These are phyloP conservation scores for Periconia sp. DNA, from an alignment of 2,329 filamentous ascomycete genomes.

Conservation along the genomic window DNA sequence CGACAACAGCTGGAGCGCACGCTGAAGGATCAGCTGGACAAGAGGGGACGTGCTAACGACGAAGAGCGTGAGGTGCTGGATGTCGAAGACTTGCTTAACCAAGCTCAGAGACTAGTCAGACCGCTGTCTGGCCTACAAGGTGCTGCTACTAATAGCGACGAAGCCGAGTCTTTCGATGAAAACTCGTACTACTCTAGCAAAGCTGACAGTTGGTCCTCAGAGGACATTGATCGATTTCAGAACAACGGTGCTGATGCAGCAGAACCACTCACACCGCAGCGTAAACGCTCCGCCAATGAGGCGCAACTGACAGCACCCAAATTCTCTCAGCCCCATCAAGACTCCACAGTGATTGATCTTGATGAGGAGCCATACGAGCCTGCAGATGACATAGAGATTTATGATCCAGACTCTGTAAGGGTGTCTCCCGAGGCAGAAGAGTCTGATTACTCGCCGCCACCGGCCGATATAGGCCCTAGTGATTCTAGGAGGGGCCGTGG, in stretches of 20 bases:
- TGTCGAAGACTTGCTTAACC: conserved; percentile 48
- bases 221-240: conserved; percentile 45
- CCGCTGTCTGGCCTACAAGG: conserved; percentile 65
- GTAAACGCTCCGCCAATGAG: conserved; percentile 19
- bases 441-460: conserved; percentile 54
- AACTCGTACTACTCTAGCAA: conserved; percentile 96
- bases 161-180: conserved; percentile 86
- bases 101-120: conserved; percentile 76
- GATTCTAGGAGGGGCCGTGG: conserved; percentile 33
- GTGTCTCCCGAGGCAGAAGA: conserved; percentile 44
- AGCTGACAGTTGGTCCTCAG: conserved; percentile 75
- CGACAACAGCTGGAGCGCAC: conserved; percentile 80
- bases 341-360: conserved; percentile 41
- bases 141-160: conserved; percentile 65
- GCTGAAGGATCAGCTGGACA: conserved; percentile 78
- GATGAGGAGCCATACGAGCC: conserved; percentile 47
- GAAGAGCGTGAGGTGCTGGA: conserved; percentile 56
- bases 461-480: conserved; percentile 44
- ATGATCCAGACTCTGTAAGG: conserved; percentile 40
- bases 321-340: conserved; percentile 18
- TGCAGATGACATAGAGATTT: conserved; percentile 47
- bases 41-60: conserved; percentile 58
- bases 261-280: conserved; percentile 35
- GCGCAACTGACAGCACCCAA: conserved; percentile 24
- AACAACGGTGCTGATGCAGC: conserved; percentile 36